These are phyloP conservation scores for Kluyveromyces sp. DNA, from an alignment of 1,139 yeast genomes.

Conservation along the genomic window DNA sequence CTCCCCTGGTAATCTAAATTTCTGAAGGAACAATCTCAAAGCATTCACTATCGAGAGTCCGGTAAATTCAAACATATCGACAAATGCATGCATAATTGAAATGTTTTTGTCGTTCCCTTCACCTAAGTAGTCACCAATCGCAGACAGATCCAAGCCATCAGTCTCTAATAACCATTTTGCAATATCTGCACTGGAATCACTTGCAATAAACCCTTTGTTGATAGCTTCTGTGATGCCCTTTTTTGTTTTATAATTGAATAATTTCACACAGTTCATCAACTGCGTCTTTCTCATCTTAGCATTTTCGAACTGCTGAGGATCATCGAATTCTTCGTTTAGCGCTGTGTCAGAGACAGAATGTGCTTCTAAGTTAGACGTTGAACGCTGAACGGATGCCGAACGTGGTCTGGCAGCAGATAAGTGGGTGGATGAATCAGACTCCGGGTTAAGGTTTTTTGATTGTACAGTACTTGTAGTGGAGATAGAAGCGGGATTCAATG, in stretches of 20 bases:
- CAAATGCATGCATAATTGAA: constrained; percentile 88
- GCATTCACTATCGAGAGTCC: constrained; percentile 74
- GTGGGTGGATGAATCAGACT: constrained; percentile 16
- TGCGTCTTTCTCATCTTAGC: constrained; percentile 80
- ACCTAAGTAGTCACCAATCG: constrained; percentile 87
- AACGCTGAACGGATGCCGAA: constrained; percentile 2
- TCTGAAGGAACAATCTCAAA: constrained; percentile 73
- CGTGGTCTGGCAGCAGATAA: constrained; percentile 12
- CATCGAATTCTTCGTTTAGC: constrained; percentile 46
- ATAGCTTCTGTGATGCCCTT: constrained; percentile 63
- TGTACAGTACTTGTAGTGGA: background rate
- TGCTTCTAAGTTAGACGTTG: constrained; percentile 1
- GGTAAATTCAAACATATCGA: constrained; percentile 76
- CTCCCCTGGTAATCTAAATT: constrained; percentile 94
- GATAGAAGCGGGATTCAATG: constrained; percentile 35
- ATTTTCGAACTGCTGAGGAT: constrained; percentile 79
- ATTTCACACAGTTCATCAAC: constrained; percentile 66
- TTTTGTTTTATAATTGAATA: constrained; percentile 81
- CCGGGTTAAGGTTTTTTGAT: background rate
- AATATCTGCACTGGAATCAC: constrained; percentile 56
- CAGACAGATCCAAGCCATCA: constrained; percentile 77
- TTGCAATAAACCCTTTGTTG: constrained; percentile 54
- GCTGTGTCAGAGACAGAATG: constrained; percentile 6
- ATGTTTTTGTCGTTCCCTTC: constrained; percentile 77
- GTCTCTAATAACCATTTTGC: constrained; percentile 71